These are phyloP conservation scores for Mycena albidolilacea DNA, from an alignment of 768 basidiomycete species.

Conservation along the genomic window DNA sequence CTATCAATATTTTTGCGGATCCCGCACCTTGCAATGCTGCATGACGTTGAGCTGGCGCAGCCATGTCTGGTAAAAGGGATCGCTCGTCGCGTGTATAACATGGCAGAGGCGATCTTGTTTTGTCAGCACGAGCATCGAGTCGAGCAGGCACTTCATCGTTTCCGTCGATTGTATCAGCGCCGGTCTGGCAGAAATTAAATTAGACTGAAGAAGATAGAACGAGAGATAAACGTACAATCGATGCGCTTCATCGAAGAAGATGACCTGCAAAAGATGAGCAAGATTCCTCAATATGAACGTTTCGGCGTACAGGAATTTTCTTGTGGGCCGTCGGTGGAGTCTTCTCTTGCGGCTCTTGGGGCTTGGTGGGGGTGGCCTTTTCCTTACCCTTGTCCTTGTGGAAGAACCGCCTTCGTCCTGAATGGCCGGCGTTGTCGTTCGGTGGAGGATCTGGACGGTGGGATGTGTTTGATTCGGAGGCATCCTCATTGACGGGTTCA, in stretches of 20 bases:
- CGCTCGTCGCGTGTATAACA: constrained; percentile 86
- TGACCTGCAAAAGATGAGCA: constrained; percentile 52
- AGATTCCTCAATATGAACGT: not conserved
- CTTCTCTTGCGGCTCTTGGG: constrained; percentile 53
- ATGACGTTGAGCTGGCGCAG: constrained; percentile 84
- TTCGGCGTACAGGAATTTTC: constrained; percentile 73
- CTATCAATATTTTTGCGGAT: not conserved
- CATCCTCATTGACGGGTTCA: constrained; percentile 43
- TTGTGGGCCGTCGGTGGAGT: constrained; percentile 58
- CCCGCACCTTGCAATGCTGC: constrained; percentile 84
- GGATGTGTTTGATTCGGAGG: not conserved
- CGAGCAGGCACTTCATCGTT: constrained; percentile 87
- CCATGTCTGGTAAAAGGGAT: constrained; percentile 90
- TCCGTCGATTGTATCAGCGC: constrained; percentile 83
- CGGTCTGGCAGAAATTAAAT: constrained; percentile 60
- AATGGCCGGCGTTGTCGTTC: not conserved
- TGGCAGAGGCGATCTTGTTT: constrained; percentile 91
- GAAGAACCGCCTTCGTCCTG: constrained; percentile 44
- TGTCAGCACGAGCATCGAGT: constrained; percentile 89
- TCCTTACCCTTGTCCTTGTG: constrained; percentile 49
- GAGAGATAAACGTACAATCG: constrained; percentile 67
- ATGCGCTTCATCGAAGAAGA: constrained; percentile 91
- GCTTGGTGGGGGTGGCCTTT: constrained; percentile 46
- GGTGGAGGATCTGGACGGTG: constrained; percentile 8
- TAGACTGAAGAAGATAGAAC: not conserved